phyloP scores from a whole-genome alignment of 495 filamentous ascomycete genomes.

The Terfezia boudieri region DNA sequence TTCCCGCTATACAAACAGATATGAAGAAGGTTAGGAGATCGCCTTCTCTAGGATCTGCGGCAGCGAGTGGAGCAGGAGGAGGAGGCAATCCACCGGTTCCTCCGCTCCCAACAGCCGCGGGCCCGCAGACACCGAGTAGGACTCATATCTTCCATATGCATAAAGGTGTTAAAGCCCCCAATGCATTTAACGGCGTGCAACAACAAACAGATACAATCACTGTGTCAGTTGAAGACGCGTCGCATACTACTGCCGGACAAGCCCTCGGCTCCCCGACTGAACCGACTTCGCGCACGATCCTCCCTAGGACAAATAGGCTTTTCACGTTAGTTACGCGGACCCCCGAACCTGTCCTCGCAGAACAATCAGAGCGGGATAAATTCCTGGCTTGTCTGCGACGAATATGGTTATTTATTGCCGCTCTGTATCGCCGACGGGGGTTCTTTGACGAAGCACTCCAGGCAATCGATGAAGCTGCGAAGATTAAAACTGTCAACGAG shows the following conservation, averaged over 20 bases:
- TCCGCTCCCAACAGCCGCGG: neutral
- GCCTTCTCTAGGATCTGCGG: neutral
- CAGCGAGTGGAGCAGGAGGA: neutral
- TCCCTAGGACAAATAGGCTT: neutral
- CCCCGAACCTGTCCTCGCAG: conserved; percentile 22
- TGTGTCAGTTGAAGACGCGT: neutral
- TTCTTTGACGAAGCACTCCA: conserved; percentile 55
- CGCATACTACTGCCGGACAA: neutral
- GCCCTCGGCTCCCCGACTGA: neutral
- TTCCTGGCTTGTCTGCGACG: conserved; percentile 19
- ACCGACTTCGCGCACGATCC: neutral
- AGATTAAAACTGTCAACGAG: conserved; percentile 27
- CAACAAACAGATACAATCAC: neutral
- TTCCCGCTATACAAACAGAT: neutral
- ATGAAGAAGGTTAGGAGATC: neutral
- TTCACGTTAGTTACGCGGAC: conserved; percentile 2
- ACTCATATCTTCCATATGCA: neutral
- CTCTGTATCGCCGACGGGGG: conserved; percentile 61
- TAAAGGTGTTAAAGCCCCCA: neutral
- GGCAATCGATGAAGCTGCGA: conserved; percentile 60
- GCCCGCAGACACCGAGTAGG: neutral
- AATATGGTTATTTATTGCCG: conserved; percentile 74
- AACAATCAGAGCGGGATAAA: neutral
- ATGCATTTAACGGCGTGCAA: neutral
- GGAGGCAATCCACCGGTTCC: neutral